These are phyloP conservation scores for Marchantia paleacea DNA, from an alignment of 225 moss, liverwort and hornwort genomes.

Conservation along the genomic window DNA sequence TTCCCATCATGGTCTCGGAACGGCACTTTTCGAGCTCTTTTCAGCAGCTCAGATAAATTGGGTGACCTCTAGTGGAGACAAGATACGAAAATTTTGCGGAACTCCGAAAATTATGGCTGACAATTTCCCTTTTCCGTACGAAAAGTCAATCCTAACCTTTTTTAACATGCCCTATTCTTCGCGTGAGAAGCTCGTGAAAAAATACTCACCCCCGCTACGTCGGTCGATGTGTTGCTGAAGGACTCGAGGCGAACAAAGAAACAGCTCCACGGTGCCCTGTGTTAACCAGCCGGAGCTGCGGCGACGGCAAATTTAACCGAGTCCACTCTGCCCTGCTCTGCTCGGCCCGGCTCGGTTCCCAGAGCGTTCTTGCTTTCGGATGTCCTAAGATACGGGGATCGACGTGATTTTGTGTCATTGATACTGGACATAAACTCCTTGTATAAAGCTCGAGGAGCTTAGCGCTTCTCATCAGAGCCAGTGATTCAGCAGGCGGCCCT, in stretches of 20 bases:
- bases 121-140: not conserved
- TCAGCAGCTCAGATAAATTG: not conserved
- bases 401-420: not conserved
- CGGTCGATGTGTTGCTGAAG: conserved; percentile 5
- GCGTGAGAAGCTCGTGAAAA: conserved; percentile 6
- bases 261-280: not conserved
- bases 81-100: conserved; percentile 5
- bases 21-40: not conserved
- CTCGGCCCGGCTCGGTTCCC: no score
- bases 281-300: not conserved
- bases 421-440: not conserved
- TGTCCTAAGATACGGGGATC: not conserved
- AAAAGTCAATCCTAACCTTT: not conserved
- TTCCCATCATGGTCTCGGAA: not conserved
- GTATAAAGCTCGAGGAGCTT: not conserved
- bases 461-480: not conserved
- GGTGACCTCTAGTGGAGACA: not conserved
- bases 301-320: not conserved
- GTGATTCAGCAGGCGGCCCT: no score
- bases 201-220: not conserved
- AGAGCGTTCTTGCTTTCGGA: not conserved
- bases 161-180: not conserved
- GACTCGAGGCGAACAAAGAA: no score
- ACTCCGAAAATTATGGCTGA: not conserved
- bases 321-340: no score